These are phyloP conservation scores for Nicotiana obtusifolia DNA, from an alignment of 257 asterid species.

Conservation along the genomic window DNA sequence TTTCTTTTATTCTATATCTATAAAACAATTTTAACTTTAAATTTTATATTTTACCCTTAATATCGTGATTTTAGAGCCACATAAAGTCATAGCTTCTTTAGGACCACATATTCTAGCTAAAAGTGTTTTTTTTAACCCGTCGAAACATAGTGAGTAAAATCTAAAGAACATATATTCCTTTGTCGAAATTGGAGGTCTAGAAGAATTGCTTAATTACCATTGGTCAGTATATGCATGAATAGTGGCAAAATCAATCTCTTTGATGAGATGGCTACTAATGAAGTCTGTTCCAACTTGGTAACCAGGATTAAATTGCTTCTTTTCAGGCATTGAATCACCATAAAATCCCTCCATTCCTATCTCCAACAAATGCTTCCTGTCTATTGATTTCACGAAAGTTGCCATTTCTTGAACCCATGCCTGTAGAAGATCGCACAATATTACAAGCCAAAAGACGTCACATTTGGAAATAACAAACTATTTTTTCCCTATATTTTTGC, in stretches of 20 bases:
- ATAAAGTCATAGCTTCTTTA: too few relatives aligned
- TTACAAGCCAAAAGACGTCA: background rate
- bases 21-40: too few relatives aligned
- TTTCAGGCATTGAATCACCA: conserved; percentile 38
- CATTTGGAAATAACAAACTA: background rate
- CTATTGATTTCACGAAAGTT: conserved; percentile 37
- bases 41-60: too few relatives aligned
- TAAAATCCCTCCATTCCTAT: conserved; percentile 57
- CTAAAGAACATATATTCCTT: background rate
- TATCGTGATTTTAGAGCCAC: too few relatives aligned
- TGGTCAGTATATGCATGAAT: conserved; percentile 50
- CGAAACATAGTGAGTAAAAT: too few relatives aligned
- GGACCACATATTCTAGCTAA: too few relatives aligned
- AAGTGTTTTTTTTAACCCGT: too few relatives aligned
- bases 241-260: conserved; percentile 46
- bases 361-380: conserved; percentile 35
- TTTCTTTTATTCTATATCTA: too few relatives aligned
- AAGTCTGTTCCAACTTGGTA: conserved; percentile 53
- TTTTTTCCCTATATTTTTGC: background rate
- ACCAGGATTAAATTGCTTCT: conserved; percentile 43
- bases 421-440: conserved; percentile 4
- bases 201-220: conserved; percentile 23
- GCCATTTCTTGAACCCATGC: conserved; percentile 53
- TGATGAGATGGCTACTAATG: conserved; percentile 35
- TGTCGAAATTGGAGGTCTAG: background rate